Evolutionary conservation across 805 yeast species (phyloP).

Genomic region (Saturnispora quitensis): DNA sequence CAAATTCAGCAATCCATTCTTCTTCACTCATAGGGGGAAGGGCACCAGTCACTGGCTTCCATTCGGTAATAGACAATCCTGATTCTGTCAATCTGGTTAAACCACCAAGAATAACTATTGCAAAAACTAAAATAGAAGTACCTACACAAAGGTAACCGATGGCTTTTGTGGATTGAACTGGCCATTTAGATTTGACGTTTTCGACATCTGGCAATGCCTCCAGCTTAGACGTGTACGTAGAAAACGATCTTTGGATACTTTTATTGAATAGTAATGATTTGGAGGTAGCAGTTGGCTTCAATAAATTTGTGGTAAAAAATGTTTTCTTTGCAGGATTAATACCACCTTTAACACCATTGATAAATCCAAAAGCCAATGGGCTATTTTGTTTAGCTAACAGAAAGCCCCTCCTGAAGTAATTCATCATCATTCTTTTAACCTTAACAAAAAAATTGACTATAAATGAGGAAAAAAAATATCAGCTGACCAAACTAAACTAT

Average conservation of each 20-base stretch:
- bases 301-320: not conserved
- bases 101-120: slow-evolving; percentile 95
- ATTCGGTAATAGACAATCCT: slow-evolving; percentile 92
- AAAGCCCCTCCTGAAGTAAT: not conserved
- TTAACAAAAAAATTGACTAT: not conserved
- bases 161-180: slow-evolving; percentile 39
- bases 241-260: not conserved
- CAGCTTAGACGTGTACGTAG: not conserved
- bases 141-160: slow-evolving; percentile 88
- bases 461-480: not conserved
- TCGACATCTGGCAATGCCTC: not conserved
- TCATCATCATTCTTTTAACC: not conserved
- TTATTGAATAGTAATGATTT: not conserved
- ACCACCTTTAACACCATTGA: not conserved
- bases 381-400: not conserved
- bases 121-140: slow-evolving; percentile 82
- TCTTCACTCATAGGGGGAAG: slow-evolving; percentile 74
- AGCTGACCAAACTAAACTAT: not conserved
- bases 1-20: slow-evolving; percentile 84
- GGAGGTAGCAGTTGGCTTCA: not conserved
- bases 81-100: slow-evolving; percentile 91
- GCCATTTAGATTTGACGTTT: slow-evolving; percentile 24
- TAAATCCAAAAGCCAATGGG: not conserved
- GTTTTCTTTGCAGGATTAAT: not conserved
- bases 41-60: slow-evolving; percentile 97